These are phyloP conservation scores for Penicillium lividum DNA, from an alignment of 495 filamentous ascomycete genomes.

Conservation along the genomic window DNA sequence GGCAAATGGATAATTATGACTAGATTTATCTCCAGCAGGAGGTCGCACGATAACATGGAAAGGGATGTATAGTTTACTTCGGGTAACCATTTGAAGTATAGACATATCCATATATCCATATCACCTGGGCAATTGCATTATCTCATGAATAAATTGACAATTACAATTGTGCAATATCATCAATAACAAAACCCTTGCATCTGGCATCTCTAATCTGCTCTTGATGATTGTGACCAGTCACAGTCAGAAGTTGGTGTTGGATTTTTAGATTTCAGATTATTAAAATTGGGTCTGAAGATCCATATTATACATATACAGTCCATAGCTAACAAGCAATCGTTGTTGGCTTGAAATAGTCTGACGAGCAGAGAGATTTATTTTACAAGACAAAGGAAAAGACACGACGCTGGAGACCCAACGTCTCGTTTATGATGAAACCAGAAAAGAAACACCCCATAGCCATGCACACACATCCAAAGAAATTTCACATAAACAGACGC, in stretches of 20 bases:
- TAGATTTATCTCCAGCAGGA: too few relatives aligned
- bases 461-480: conserved; percentile 20
- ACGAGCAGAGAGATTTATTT: not conserved
- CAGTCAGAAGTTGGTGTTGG: not conserved
- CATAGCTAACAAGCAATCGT: not conserved
- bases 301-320: not conserved
- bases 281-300: not conserved
- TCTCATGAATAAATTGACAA: not conserved
- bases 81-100: not conserved
- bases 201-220: not conserved
- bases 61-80: not conserved
- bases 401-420: conserved; percentile 15
- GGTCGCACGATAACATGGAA: not conserved
- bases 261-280: not conserved
- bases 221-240: not conserved
- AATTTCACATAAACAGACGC: conserved; percentile 72
- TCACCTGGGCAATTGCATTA: not conserved
- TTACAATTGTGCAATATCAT: too few relatives aligned
- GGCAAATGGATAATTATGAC: not conserved
- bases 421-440: conserved; percentile 13
- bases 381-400: conserved; percentile 3
- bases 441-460: conserved; percentile 24
- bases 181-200: too few relatives aligned
- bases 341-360: not conserved
- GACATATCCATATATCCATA: not conserved